Conservation (phyloP, 805 yeast species). For the Torulaspora maleeae region DNA sequence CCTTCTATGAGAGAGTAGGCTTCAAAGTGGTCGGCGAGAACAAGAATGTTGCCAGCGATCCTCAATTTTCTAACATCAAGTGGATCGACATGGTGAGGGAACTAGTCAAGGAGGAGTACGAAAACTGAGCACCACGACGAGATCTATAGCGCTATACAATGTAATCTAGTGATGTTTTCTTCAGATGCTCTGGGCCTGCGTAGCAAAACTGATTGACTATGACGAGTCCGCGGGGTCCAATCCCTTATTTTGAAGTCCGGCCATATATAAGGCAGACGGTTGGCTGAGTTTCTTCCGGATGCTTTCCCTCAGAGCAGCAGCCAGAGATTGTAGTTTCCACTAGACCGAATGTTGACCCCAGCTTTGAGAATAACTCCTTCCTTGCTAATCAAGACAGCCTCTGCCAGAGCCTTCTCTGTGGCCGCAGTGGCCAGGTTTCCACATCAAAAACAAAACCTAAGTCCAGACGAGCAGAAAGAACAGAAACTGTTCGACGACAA, state of each 20-base stretch:
- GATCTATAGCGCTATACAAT: constrained; percentile 1
- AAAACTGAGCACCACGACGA: constrained; percentile 15
- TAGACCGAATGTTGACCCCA: constrained; percentile 4
- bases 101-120: constrained; percentile 36
- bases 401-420: constrained; percentile 8
- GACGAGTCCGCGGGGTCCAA: neutral
- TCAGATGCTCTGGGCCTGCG: no score
- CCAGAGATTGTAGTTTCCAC: no score
- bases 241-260: neutral
- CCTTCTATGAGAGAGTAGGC: constrained; percentile 79
- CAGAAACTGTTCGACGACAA: constrained; percentile 29
- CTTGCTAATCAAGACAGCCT: constrained; percentile 1
- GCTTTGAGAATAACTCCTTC: constrained; percentile 5
- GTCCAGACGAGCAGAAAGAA: constrained; percentile 22
- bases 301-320: neutral
- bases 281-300: neutral
- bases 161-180: constrained; percentile 3
- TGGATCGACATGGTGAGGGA: constrained; percentile 39
- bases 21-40: constrained; percentile 65
- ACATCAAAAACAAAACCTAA: constrained; percentile 19
- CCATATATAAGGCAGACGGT: neutral
- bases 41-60: constrained; percentile 27
- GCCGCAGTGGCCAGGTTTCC: constrained; percentile 10
- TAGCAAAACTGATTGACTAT: no score
- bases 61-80: constrained; percentile 28